Base-by-base conservation (phyloP, 768 basidiomycete species). In the Boletus subparvulus region DNA sequence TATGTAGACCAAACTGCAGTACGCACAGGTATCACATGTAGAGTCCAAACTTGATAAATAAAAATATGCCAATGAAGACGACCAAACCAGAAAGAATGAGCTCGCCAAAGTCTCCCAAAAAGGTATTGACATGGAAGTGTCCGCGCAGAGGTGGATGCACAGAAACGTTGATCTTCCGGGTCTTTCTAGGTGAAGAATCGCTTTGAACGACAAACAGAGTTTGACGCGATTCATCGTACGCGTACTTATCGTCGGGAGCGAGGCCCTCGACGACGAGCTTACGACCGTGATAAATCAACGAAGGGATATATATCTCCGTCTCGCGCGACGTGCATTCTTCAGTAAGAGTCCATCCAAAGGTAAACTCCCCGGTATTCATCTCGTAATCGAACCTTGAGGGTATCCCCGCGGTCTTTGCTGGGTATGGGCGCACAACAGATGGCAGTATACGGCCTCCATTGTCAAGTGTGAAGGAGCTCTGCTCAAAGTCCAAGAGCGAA, bases 321-420 rank as follows among this genome's bases (percentile, higher is more conserved):
- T 89, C 85, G 46, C 77, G 70, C n/a, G 84, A 79, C 6, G 41
- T 49, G 50, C 53, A 48, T n/a, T 55, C 52, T 40, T 60, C 9
- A 62, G 56, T 0, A 0, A 67, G 59, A 26, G 72, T 70, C 90
- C 90, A 94, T 64, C 82, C 81, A 62, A 80, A 91, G 1, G 70
- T 73, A 65, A 91, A 87, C 11, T 72, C 69, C 3, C 89, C 88
- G 0, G 83, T 85, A 52, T 83, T 88, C 78, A 89, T 80, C 69
- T 93, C 90, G 70, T 93, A 96, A 17, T 83, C 78, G 63, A 88
- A 87, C 6, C 73, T 73, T 10, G 87, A 66, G 0, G 94, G 95
- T 16, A 90, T 83, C 12, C 96, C 96, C 1, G 93, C 90, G 0
- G 88, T 90, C 69, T 95, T 96, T 49, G 92, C 84, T 1, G 94